Evolutionary conservation across 129 eudicot species (phyloP).

Genomic region (Escallonia herrerae): DNA sequence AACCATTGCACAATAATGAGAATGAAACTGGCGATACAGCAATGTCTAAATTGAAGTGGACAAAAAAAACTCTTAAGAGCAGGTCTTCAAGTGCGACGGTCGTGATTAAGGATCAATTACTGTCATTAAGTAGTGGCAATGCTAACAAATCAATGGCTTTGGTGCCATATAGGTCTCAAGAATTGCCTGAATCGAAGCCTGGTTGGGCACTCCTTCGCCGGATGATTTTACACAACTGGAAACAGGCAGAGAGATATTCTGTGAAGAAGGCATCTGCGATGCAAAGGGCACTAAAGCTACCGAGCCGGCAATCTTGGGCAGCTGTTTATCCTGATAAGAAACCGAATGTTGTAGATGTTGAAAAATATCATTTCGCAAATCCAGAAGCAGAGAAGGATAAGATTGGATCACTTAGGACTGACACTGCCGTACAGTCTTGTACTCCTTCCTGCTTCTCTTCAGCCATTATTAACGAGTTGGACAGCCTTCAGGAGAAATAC

Average conservation of each 20-base stretch:
- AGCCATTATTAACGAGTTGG: slow-evolving; percentile 29
- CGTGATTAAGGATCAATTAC: neutral
- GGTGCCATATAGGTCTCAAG: slow-evolving; percentile 25
- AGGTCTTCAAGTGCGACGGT: too few species aligned
- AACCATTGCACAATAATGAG: neutral
- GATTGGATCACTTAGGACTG: slow-evolving; percentile 14
- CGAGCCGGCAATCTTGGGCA: slow-evolving; percentile 23
- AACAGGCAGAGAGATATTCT: slow-evolving; percentile 12
- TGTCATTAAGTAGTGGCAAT: slow-evolving; percentile 7
- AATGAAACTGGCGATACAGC: neutral
- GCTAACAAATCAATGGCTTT: slow-evolving; percentile 26
- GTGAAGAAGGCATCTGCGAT: slow-evolving; percentile 17
- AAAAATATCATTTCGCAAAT: slow-evolving; percentile 1
- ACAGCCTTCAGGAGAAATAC: slow-evolving; percentile 50
- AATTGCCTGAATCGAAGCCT: slow-evolving; percentile 19
- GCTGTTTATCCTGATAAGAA: slow-evolving; percentile 36
- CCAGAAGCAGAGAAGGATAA: slow-evolving; percentile 28
- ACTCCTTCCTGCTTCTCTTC: neutral
- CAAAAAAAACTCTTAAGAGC: too few species aligned
- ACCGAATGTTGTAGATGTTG: slow-evolving; percentile 4
- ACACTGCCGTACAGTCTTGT: neutral
- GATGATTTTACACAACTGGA: slow-evolving; percentile 13
- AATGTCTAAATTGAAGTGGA: neutral
- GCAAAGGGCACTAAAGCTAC: slow-evolving; percentile 21
- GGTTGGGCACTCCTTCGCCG: slow-evolving; percentile 39